phyloP scores from a whole-genome alignment of 495 filamentous ascomycete genomes.

The Hypoxylon rickii region DNA sequence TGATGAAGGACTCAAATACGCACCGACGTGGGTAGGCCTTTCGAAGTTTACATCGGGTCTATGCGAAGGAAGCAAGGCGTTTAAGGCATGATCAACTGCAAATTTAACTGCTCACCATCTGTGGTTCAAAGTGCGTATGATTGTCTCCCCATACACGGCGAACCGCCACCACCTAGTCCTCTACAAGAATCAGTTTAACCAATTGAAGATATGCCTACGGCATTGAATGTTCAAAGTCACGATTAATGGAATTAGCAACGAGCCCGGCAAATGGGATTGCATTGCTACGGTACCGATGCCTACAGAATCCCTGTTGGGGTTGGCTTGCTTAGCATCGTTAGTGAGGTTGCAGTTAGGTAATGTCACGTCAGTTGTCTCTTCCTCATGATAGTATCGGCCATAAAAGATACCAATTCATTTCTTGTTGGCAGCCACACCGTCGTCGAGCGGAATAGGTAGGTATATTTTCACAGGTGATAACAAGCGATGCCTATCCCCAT shows the following conservation, averaged over 20 bases:
- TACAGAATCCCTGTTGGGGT: constrained; percentile 37
- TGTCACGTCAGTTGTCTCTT: constrained; percentile 23
- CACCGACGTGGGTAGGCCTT: constrained; percentile 76
- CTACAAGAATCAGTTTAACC: too few species aligned
- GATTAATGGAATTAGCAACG: background rate
- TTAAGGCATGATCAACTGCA: constrained; percentile 29
- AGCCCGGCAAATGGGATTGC: constrained; percentile 1
- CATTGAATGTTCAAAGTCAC: background rate
- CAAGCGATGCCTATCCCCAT: constrained; percentile 3
- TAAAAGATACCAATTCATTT: background rate
- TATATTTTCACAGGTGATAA: constrained; percentile 2
- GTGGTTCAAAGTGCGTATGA: background rate
- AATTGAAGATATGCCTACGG: too few species aligned
- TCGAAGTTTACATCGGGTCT: constrained; percentile 78
- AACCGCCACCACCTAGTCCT: too few species aligned
- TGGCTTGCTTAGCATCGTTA: constrained; percentile 20
- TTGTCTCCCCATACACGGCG: constrained; percentile 1
- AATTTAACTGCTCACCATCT: background rate
- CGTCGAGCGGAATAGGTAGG: too few species aligned
- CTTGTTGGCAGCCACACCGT: too few species aligned
- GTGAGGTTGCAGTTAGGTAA: constrained; percentile 28
- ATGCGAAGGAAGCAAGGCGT: constrained; percentile 68
- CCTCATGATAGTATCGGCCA: constrained; percentile 2
- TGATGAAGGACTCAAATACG: constrained; percentile 76
- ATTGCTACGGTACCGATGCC: constrained; percentile 25